phyloP scores from a whole-genome alignment of 192 early-diverging fungal genomes.

The Pilaira anomala region DNA sequence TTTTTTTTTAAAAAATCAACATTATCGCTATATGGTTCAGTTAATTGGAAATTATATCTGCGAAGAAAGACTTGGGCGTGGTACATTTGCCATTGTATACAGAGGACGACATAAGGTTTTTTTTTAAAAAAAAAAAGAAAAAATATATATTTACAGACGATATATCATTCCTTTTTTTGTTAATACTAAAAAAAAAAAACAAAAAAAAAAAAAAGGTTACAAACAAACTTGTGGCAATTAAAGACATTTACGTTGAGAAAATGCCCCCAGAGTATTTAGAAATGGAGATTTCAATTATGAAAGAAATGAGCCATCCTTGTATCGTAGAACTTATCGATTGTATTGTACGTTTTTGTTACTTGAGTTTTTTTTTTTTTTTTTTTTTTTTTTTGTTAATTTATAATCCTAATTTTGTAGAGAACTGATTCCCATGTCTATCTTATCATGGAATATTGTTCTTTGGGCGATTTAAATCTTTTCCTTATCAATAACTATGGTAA shows the following conservation, averaged over 20 bases:
- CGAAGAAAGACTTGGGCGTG: constrained; percentile 84
- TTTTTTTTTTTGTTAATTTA: background rate
- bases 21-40: no score
- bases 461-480: constrained; percentile 89
- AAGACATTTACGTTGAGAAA: constrained; percentile 91
- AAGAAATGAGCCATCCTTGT: constrained; percentile 74
- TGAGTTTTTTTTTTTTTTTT: no score
- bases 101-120: constrained; percentile 65
- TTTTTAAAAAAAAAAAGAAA: constrained; percentile 4
- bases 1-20: no score
- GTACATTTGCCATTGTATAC: constrained; percentile 95
- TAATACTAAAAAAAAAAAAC: no score
- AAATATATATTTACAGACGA: no score
- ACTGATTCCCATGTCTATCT: constrained; percentile 91
- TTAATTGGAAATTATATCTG: constrained; percentile 40
- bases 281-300: constrained; percentile 92
- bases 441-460: constrained; percentile 94
- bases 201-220: background rate
- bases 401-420: constrained; percentile 52
- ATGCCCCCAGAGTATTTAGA: constrained; percentile 91
- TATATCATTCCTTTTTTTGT: background rate
- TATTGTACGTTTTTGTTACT: constrained; percentile 64
- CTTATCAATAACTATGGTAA: constrained; percentile 49
- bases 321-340: constrained; percentile 92
- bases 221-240: constrained; percentile 74